Conservation (phyloP, 331 rosid species). For the Phaseolus coccineus region DNA sequence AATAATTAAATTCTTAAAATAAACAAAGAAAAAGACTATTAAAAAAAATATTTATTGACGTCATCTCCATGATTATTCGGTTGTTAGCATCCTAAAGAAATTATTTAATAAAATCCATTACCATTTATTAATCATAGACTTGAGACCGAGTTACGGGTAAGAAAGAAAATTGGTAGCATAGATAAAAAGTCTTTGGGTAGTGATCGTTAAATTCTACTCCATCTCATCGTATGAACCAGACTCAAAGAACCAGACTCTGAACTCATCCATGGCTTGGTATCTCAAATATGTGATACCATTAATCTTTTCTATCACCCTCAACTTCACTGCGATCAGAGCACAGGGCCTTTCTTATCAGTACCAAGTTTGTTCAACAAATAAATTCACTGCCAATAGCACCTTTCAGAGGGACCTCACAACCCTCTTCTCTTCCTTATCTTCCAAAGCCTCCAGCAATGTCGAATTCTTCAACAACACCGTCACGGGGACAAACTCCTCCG, state of each 20-base stretch:
- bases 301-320: no score
- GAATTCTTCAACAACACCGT: neutral
- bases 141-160: neutral
- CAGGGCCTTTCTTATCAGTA: neutral
- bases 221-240: neutral
- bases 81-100: neutral
- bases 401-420: neutral
- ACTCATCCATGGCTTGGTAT: neutral
- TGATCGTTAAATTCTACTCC: neutral
- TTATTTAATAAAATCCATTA: neutral
- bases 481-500: neutral
- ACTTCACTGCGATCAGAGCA: neutral
- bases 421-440: neutral
- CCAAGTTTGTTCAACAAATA: neutral
- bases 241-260: neutral
- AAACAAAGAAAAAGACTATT: no score
- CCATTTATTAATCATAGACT: neutral
- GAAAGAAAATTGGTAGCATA: no score
- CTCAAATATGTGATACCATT: neutral
- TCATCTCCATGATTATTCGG: no score
- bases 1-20: no score
- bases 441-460: neutral
- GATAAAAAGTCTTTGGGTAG: no score
- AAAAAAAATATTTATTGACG: no score
- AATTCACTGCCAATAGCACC: neutral